Percentiles rank a stretch among this genome's conserved stretches.
Conservation (phyloP, 805 yeast species). For the Teunomyces atbi region DNA sequence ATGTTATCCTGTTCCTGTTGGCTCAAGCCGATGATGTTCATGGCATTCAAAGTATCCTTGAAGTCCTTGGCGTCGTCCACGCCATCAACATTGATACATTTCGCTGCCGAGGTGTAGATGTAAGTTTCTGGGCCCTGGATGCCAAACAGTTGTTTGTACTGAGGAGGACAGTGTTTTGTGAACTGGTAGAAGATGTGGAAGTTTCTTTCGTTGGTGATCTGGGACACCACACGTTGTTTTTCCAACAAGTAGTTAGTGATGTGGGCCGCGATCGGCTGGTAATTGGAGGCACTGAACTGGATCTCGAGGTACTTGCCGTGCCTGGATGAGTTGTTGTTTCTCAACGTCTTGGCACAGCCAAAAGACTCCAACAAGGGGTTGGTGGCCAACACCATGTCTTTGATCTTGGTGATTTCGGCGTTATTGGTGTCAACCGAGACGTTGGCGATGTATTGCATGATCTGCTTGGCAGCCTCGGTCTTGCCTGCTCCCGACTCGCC, state of each 20-base stretch:
- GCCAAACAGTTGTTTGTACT: constrained; percentile 80
- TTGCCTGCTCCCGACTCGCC: constrained; percentile 99
- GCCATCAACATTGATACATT: constrained; percentile 82
- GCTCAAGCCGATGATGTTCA: constrained; percentile 80
- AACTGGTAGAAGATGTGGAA: constrained; percentile 97
- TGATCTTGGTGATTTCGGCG: constrained; percentile 76
- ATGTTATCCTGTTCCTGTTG: constrained; percentile 87
- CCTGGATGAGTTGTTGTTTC: constrained; percentile 87
- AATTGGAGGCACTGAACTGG: constrained; percentile 65
- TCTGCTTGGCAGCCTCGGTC: constrained; percentile 96
- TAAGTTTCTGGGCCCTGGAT: constrained; percentile 94
- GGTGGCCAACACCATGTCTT: constrained; percentile 97
- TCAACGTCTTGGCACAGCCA: constrained; percentile 90
- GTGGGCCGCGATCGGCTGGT: constrained; percentile 92
- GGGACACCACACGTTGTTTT: constrained; percentile 96
- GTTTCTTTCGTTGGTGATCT: constrained; percentile 87
- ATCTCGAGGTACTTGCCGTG: constrained; percentile 95
- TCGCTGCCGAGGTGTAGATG: constrained; percentile 80
- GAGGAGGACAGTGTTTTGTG: constrained; percentile 85
- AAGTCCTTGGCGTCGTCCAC: constrained; percentile 82
- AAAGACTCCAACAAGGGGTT: constrained; percentile 88
- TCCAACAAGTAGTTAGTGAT: constrained; percentile 93
- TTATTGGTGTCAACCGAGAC: constrained; percentile 69
- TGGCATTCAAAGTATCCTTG: constrained; percentile 77
- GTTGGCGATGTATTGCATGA: constrained; percentile 94